phyloP scores from a whole-genome alignment of 2,329 filamentous ascomycete genomes.

The Zymoseptoria pseudotritici region DNA sequence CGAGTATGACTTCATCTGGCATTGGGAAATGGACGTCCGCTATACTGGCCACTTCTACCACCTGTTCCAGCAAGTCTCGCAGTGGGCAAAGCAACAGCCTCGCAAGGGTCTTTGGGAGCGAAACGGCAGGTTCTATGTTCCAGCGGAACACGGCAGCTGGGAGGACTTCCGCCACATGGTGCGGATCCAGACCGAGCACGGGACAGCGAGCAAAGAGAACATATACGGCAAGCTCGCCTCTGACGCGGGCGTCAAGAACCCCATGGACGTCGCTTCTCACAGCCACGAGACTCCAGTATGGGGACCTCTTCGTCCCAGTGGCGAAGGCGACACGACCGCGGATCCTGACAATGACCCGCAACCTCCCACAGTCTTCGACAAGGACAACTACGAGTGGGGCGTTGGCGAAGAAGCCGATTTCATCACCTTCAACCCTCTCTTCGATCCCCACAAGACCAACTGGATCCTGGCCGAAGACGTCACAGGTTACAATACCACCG shows the following conservation, averaged over 20 bases:
- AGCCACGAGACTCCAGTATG: slow-evolving; percentile 43
- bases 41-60: slow-evolving; percentile 88
- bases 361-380: slow-evolving; percentile 50
- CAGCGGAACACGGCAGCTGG: slow-evolving; percentile 61
- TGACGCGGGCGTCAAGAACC: slow-evolving; percentile 30
- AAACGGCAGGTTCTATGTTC: slow-evolving; percentile 69
- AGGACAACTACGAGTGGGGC: slow-evolving; percentile 54
- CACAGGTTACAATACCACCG: slow-evolving; percentile 56
- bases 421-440: slow-evolving; percentile 70
- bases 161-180: slow-evolving; percentile 63
- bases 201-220: slow-evolving; percentile 40
- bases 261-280: slow-evolving; percentile 34
- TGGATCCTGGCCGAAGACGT: slow-evolving; percentile 67
- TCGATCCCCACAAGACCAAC: slow-evolving; percentile 61
- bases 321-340: slow-evolving; percentile 42
- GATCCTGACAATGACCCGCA: slow-evolving; percentile 43
- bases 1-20: slow-evolving; percentile 88
- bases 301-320: slow-evolving; percentile 38
- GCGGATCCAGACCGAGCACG: slow-evolving; percentile 51
- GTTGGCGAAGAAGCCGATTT: slow-evolving; percentile 66
- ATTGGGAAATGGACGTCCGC: slow-evolving; percentile 90
- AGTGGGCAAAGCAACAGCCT: slow-evolving; percentile 61
- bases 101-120: slow-evolving; percentile 72
- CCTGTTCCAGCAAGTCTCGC: slow-evolving; percentile 59
- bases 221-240: slow-evolving; percentile 33